Percentiles rank a stretch among this genome's conserved stretches.
Conservation (phyloP, 805 yeast species). For the Saturnispora hagleri region DNA sequence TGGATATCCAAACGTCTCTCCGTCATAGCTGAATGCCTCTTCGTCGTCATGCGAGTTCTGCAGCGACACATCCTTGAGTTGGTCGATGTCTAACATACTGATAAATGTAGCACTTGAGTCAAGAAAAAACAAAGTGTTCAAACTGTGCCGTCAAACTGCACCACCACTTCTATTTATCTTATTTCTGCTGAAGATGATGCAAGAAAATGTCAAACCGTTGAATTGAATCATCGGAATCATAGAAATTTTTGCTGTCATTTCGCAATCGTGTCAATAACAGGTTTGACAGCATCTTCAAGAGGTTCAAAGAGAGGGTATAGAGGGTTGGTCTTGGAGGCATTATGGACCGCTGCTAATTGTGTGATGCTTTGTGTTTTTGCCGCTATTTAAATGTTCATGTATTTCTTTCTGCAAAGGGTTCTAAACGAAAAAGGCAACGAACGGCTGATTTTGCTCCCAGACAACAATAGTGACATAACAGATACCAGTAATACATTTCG, state of each 20-base stretch:
- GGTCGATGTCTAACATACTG: neutral
- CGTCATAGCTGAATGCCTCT: neutral
- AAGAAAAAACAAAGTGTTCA: neutral
- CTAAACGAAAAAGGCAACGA: neutral
- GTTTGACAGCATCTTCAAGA: no score
- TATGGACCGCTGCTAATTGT: no score
- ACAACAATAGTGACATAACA: neutral
- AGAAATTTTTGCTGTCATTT: neutral
- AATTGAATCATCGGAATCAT: neutral
- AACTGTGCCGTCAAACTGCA: neutral
- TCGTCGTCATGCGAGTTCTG: neutral
- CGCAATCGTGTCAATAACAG: neutral
- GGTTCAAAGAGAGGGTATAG: no score
- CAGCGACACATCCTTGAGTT: neutral
- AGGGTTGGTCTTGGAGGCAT: no score
- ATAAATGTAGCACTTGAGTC: neutral
- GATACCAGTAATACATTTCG: no score
- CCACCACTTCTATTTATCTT: neutral
- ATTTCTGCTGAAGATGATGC: neutral
- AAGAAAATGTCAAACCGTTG: neutral
- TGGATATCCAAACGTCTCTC: constrained; percentile 2
- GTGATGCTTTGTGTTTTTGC: no score
- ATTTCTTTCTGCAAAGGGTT: neutral
- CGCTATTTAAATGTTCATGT: no score
- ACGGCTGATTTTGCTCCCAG: neutral